Percentiles rank a stretch among this genome's conserved stretches.
phyloP scores from a whole-genome alignment of 2,329 filamentous ascomycete genomes.

The Ophiocordyceps polyrhachis-furcata region DNA sequence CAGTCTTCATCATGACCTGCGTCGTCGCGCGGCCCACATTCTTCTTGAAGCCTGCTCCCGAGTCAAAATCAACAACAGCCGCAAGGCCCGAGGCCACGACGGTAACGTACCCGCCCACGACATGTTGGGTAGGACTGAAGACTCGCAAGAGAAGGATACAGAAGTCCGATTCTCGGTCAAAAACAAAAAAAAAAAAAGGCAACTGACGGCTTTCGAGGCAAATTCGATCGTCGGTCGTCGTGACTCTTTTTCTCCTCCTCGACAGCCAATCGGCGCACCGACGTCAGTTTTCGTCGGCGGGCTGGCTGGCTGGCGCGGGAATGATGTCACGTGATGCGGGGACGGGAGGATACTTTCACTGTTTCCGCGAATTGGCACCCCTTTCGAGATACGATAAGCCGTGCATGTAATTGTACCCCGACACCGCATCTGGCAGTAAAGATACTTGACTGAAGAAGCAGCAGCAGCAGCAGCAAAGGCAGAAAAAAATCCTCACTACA shows the following conservation, averaged over 20 bases:
- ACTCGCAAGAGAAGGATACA: background rate
- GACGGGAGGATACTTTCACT: no score
- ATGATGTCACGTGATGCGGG: slow-evolving; percentile 1
- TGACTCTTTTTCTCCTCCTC: background rate
- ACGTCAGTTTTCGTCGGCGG: slow-evolving; percentile 10
- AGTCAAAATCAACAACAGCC: slow-evolving; percentile 9
- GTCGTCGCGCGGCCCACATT: slow-evolving; percentile 98
- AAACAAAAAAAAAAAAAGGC: background rate
- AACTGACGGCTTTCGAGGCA: no score
- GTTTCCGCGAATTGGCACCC: no score
- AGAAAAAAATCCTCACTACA: no score
- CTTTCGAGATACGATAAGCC: no score
- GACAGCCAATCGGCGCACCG: slow-evolving; percentile 7
- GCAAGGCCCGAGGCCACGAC: slow-evolving; percentile 7
- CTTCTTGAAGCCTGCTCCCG: slow-evolving; percentile 41
- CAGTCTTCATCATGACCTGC: slow-evolving; percentile 99
- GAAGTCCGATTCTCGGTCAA: no score
- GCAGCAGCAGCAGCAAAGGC: no score
- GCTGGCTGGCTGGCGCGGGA: background rate
- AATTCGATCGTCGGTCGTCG: background rate
- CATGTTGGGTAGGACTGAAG: slow-evolving; percentile 22
- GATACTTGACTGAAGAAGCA: no score
- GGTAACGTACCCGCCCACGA: slow-evolving; percentile 46
- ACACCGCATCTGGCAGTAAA: background rate
- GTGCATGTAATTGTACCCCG: no score